Evolutionary conservation across 257 asterid species (phyloP), one percentile per base, ranked within the genome.

Genomic region (Echites panduratus): DNA sequence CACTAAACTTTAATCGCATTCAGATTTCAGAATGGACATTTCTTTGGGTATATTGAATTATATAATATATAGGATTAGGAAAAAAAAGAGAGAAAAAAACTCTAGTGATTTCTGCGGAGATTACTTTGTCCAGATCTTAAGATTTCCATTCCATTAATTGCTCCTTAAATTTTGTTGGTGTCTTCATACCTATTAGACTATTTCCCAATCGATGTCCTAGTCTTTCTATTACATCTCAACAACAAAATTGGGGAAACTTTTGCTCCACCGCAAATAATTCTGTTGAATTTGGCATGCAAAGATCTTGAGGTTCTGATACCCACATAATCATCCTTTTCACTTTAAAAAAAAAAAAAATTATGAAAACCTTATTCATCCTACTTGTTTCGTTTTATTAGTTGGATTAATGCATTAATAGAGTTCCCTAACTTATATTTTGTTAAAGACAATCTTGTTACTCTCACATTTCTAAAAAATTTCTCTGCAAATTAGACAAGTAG

Each of bases 91-190:
- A n/a, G n/a, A n/a, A 20, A 7, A 26, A 29, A 43, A 0, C 44
- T 16, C 56, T 22, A 24, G 9, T 5, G 1, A 6, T 43, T 1
- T 11, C 20, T 2, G 0, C 49, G 4, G 35, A 26, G 20, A 66
- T 57, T 66, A 63, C 52, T 48, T 40, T 52, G 0, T 66, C 32
- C 50, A 71, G 71, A 62, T 29, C 66, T 29, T 5, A 54, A 29
- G 78, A 75, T 26, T 75, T 75, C 20, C 47, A n/a, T 49, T 56
- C 50, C 44, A 5, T 2, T 27, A 45, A 32, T n/a, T 63, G 24
- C 19, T 49, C 74, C 74, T 20, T 43, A 45, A 45, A 57, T 0
- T 7, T 19, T 56, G 9, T 12, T 8, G 14, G 40, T n/a, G 20
- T 7, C 19, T 61, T 9, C 16, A 29, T 22, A 20, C 43, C 17